A percentile compares a stretch with the other conserved stretches of the same genome.
phyloP scores from a whole-genome alignment of 2,329 filamentous ascomycete species.

The Penicillium glabrum region DNA sequence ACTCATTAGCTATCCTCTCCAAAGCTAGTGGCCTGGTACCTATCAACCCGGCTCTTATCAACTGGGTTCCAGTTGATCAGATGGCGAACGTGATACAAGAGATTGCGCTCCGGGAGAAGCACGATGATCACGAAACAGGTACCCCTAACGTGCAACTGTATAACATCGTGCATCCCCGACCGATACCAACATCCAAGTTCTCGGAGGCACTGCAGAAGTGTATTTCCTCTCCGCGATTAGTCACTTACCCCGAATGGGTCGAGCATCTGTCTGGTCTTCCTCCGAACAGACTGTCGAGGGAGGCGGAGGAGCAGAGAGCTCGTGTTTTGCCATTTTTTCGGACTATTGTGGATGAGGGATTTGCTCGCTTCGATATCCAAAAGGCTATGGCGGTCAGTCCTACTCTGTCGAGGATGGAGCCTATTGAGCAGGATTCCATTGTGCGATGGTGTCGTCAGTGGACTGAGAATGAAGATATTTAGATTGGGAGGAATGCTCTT shows the following conservation, averaged over 20 bases:
- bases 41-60: constrained; percentile 1
- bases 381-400: constrained; percentile 8
- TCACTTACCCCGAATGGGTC: constrained; percentile 7
- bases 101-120: constrained; percentile 2
- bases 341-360: constrained; percentile 1
- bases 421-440: constrained; percentile 2
- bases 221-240: constrained; percentile 7
- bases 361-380: neutral
- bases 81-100: constrained; percentile 5
- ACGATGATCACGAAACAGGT: neutral
- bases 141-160: constrained; percentile 9
- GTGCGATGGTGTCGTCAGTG: constrained; percentile 8
- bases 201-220: constrained; percentile 4
- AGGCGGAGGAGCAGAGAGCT: constrained; percentile 9
- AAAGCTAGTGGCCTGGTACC: constrained; percentile 10
- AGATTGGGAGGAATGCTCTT: neutral
- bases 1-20: constrained; percentile 10
- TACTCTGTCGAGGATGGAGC: constrained; percentile 7
- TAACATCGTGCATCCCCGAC: constrained; percentile 9
- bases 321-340: constrained; percentile 10
- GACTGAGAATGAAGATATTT: neutral
- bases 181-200: constrained; percentile 4
- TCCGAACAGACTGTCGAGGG: constrained; percentile 9
- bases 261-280: constrained; percentile 2
- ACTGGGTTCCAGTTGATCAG: constrained; percentile 13